phyloP scores from a whole-genome alignment of 345 rosid species.

The Eucalyptus cladocalyx region DNA sequence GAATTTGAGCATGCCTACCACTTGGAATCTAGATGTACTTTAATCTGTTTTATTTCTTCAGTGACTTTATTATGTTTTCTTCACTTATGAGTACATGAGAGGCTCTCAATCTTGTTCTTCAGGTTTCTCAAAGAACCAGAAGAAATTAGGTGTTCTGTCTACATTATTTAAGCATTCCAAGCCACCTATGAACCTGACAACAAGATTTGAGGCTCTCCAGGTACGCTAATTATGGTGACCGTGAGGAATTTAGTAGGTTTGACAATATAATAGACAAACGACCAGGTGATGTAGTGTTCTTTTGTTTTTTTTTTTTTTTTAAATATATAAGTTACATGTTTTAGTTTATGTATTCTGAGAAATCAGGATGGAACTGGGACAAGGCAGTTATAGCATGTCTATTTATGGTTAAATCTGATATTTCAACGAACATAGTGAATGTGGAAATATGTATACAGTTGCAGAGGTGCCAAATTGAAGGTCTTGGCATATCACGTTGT shows the following conservation, averaged over 20 bases:
- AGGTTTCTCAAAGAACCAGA: constrained; percentile 39
- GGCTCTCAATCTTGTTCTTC: constrained; percentile 8
- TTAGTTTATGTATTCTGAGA: not conserved
- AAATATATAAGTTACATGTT: not conserved
- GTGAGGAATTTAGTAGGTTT: not conserved
- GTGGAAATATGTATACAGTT: not conserved
- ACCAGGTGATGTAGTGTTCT: not conserved
- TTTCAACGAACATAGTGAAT: not conserved
- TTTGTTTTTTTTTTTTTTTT: not conserved
- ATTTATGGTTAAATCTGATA: not conserved
- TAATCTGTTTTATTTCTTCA: not conserved
- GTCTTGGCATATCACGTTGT: not conserved
- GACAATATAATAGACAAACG: not conserved
- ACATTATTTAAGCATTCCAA: constrained; percentile 47
- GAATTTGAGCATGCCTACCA: not conserved
- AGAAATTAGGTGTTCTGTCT: constrained; percentile 42
- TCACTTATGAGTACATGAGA: not conserved
- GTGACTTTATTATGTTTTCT: not conserved
- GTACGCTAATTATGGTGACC: constrained; percentile 14
- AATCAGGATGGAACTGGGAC: not conserved
- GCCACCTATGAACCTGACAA: constrained; percentile 28
- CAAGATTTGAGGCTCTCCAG: constrained; percentile 88
- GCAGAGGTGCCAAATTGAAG: not conserved
- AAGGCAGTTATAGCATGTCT: not conserved
- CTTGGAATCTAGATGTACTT: not conserved